These are phyloP conservation scores for Solanum hybrid DNA, from an alignment of 305 asterid species.

Conservation along the genomic window DNA sequence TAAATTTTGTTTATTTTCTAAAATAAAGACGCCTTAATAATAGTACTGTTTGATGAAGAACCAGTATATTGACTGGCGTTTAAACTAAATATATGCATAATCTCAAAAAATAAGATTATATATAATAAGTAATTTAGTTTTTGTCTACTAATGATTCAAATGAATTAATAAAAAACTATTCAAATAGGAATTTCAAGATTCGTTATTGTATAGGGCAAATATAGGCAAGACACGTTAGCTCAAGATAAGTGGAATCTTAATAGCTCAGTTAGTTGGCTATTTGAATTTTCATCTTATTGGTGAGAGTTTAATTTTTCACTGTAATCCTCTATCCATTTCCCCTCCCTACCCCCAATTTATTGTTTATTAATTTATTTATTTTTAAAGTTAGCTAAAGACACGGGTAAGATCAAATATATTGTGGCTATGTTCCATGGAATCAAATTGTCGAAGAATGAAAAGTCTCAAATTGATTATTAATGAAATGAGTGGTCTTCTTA, in stretches of 20 bases:
- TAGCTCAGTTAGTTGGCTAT: no score
- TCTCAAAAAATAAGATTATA: neutral
- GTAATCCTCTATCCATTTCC: no score
- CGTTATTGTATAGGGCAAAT: neutral
- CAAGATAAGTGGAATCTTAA: neutral
- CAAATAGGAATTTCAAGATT: neutral
- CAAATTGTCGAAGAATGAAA: neutral
- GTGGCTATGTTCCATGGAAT: neutral
- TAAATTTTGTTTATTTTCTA: no score
- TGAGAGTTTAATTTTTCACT: no score
- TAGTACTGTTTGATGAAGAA: no score
- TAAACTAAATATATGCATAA: neutral
- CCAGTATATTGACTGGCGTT: no score
- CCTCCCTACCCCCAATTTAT: no score
- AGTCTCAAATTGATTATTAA: neutral
- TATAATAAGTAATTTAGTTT: neutral
- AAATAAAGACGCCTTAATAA: no score
- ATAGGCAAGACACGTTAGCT: neutral
- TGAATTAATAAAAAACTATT: neutral
- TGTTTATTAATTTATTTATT: no score
- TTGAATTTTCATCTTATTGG: no score
- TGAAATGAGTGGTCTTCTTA: neutral
- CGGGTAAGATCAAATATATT: neutral
- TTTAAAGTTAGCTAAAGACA: no score
- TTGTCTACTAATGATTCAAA: neutral